Base-by-base conservation (phyloP, 2,329 filamentous ascomycete species). In the Diplodia scrobiculata region DNA sequence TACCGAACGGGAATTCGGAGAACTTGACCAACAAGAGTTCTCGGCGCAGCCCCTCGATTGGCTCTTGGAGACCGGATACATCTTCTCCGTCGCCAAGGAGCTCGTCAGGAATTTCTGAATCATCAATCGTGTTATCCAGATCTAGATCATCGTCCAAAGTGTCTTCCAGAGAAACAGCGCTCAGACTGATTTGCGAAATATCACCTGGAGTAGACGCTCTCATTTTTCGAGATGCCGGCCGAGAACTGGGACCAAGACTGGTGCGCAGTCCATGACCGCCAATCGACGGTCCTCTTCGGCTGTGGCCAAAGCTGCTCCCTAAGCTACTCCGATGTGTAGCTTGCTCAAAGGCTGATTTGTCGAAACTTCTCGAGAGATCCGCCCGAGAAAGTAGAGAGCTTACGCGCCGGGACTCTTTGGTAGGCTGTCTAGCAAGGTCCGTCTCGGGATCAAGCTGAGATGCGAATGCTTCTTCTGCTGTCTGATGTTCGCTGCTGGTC, bases 321-420 rank as follows among this genome's bases (percentile, higher is more conserved):
- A 78, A 75, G 71, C 80, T 77, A 70, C 77, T 71, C 65, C 78
- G 73, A 62, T 75, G 76, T 77, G 81, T 71, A 79, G 86, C 84
- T 67, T 97, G 92, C 32, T 88, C 85, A 73, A 96, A 96, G n/a
- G 88, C 85, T 0, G 88, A 84, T 72, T 91, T 85, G 71, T 96
- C 92, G 70, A 94, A 91, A 17, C 89, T 95, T 10, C 91, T 89
- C 0, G 91, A 94, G 21, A 97, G 81, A 74, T 97, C 94, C 36
- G 91, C 90, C 72, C 94, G 85, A 17, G 93, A 93, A 63, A 97
- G 83, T 79, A 97, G 85, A 17, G 94, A 98, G 79, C 95, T 99
- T 29, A 98, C 90, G 60, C 95, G 87, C 51, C 95, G 87, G n/a
- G 86, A 87, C 51, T 86, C 84, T 69, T 84, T 84, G n/a, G 78